A percentile compares a stretch with the other conserved stretches of the same genome.
phyloP scores from a whole-genome alignment of 176 grass and related monocot genomes.

The Hordeum vulgare region DNA sequence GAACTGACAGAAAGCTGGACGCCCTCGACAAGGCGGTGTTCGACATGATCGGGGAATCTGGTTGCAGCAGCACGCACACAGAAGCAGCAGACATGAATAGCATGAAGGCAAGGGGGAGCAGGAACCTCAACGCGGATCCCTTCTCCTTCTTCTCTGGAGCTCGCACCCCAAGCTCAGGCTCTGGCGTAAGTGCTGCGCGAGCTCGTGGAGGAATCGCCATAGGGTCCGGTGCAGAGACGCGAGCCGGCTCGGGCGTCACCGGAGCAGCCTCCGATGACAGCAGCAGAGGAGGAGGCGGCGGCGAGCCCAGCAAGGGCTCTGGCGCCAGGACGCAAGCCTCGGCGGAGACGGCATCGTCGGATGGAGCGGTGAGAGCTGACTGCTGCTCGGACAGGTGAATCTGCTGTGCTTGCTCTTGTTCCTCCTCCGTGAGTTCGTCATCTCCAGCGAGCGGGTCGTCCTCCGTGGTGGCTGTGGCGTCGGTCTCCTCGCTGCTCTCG shows the following conservation, averaged over 20 bases:
- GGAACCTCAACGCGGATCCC: conserved; percentile 14
- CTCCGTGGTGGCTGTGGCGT: neutral
- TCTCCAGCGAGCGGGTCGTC: no score
- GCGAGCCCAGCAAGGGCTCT: neutral
- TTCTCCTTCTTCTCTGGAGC: conserved; percentile 14
- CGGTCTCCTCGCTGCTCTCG: conserved; percentile 48
- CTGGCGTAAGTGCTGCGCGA: neutral
- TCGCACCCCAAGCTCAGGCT: neutral
- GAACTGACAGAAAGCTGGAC: conserved; percentile 38
- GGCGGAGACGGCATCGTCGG: conserved; percentile 3
- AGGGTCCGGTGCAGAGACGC: neutral
- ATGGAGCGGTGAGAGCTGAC: neutral
- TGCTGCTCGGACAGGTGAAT: neutral
- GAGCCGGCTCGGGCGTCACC: neutral
- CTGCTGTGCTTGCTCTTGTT: conserved; percentile 1
- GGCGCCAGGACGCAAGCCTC: neutral
- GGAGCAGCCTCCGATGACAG: neutral
- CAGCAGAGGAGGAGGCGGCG: neutral
- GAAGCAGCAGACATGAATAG: conserved; percentile 30
- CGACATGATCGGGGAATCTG: conserved; percentile 32
- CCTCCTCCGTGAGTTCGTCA: conserved; percentile 18
- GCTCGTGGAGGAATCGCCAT: neutral
- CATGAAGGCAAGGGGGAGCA: conserved; percentile 37
- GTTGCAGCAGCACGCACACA: conserved; percentile 27
- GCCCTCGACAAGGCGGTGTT: conserved; percentile 29